Conservation (phyloP, 1,284 basidiomycete species). For the Rhodotorula sp. region DNA sequence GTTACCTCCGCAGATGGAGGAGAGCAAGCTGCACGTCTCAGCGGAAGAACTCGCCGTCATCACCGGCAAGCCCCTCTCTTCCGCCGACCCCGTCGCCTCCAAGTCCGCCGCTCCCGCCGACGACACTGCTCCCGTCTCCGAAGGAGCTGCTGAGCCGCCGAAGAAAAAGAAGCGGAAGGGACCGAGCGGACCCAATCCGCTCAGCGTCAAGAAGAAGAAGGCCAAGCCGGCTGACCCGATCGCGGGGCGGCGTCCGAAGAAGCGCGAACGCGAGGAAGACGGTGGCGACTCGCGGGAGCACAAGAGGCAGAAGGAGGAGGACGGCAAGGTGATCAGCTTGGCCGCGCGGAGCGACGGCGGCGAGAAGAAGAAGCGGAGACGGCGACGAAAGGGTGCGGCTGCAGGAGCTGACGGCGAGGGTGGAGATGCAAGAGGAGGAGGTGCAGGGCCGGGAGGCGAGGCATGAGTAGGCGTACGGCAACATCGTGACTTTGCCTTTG, state of each 20-base stretch:
- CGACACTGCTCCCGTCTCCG: background rate
- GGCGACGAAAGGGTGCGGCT: conserved; percentile 3
- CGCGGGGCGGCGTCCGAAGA: conserved; percentile 2
- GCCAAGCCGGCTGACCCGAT: background rate
- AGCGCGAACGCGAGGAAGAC: conserved; percentile 10
- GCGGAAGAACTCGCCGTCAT: conserved; percentile 49
- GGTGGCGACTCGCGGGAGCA: conserved; percentile 4
- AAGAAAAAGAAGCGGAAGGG: conserved; percentile 57
- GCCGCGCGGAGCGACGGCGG: background rate
- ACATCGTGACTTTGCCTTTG: too few relatives aligned
- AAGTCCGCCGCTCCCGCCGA: conserved; percentile 43
- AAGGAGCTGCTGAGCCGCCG: conserved; percentile 35
- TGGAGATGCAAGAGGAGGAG: background rate
- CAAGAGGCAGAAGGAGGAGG: conserved; percentile 6
- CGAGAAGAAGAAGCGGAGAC: conserved; percentile 6
- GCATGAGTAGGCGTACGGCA: background rate
- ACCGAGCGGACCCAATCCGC: conserved; percentile 74
- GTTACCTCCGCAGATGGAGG: conserved; percentile 35
- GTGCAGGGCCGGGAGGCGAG: background rate
- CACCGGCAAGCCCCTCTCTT: conserved; percentile 44
- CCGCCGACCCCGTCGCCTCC: conserved; percentile 47
- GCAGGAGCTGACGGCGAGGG: background rate
- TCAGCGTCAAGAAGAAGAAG: conserved; percentile 83
- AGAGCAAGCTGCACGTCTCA: conserved; percentile 51
- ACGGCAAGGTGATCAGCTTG: conserved; percentile 26